Percentiles rank a stretch among this genome's conserved stretches.
phyloP scores from a whole-genome alignment of 2,329 filamentous ascomycete species.

The Tolypocladium cylindrosporum region DNA sequence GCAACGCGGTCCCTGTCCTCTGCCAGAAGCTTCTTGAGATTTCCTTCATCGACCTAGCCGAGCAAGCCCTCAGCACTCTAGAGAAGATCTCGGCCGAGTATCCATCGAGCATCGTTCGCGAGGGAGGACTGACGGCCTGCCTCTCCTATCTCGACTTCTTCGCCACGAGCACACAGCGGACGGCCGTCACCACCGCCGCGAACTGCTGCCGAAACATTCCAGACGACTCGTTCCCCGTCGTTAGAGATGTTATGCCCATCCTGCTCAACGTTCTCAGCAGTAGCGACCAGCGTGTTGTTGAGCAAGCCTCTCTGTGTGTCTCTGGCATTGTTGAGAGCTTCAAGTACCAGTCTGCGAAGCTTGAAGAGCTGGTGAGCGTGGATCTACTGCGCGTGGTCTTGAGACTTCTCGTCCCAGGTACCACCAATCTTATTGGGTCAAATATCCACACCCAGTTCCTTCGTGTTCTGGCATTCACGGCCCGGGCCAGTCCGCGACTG shows the following conservation, averaged over 20 bases:
- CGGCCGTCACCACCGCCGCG: conserved; percentile 91
- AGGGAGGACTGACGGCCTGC: conserved; percentile 92
- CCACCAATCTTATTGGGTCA: conserved; percentile 87
- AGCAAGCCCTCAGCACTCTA: conserved; percentile 90
- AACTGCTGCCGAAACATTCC: conserved; percentile 98
- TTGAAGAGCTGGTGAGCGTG: conserved; percentile 86
- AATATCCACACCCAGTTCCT: conserved; percentile 96
- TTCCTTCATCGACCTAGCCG: conserved; percentile 91
- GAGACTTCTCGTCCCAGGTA: conserved; percentile 81
- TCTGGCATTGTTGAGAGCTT: conserved; percentile 96
- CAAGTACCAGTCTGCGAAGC: conserved; percentile 73
- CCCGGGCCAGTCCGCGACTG: conserved; percentile 75
- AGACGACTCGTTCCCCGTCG: conserved; percentile 82
- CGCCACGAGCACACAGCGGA: conserved; percentile 90
- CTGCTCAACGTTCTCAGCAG: conserved; percentile 82
- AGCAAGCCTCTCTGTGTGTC: conserved; percentile 92
- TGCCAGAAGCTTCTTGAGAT: conserved; percentile 95
- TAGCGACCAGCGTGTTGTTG: conserved; percentile 92
- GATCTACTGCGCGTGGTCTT: conserved; percentile 78
- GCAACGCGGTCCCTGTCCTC: conserved; percentile 87
- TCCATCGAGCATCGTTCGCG: conserved; percentile 86
- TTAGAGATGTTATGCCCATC: conserved; percentile 93
- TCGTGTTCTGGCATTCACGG: conserved; percentile 80
- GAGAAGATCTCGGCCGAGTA: conserved; percentile 98
- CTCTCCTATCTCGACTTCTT: conserved; percentile 96